Percentiles rank a stretch among this genome's conserved stretches.
phyloP scores from a whole-genome alignment of 2,329 filamentous ascomycete species.

The Colletotrichum sp. region DNA sequence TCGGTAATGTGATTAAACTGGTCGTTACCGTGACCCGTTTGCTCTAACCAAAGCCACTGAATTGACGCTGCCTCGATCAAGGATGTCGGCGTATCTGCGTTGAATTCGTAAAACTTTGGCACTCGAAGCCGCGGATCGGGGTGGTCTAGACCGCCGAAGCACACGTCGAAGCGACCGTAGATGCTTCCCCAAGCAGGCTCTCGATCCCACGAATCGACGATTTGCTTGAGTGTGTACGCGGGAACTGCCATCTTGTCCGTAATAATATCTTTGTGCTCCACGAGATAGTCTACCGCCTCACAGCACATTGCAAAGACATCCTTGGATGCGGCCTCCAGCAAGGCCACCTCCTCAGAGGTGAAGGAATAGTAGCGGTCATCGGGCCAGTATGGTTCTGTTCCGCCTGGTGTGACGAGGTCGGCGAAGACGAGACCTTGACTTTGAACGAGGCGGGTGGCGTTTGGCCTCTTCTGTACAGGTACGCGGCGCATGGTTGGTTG shows the following conservation, averaged over 20 bases:
- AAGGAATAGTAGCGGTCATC: conserved; percentile 9
- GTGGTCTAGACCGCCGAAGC: background rate
- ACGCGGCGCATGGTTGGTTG: background rate
- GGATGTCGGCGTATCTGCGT: background rate
- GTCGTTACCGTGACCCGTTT: background rate
- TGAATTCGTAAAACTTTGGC: conserved; percentile 5
- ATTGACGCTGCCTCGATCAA: background rate
- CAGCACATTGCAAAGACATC: conserved; percentile 6
- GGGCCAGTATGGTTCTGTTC: background rate
- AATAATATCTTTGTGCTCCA: background rate
- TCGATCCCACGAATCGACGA: background rate
- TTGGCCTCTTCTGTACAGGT: background rate
- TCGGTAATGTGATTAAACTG: background rate
- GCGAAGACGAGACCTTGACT: background rate
- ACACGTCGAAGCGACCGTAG: conserved; percentile 3
- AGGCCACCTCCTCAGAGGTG: background rate
- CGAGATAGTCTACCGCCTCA: background rate
- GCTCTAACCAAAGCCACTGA: background rate
- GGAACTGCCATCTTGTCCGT: background rate
- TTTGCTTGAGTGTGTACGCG: background rate
- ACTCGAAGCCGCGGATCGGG: background rate
- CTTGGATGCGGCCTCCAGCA: background rate
- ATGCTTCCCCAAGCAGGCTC: conserved; percentile 5
- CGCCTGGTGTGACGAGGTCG: background rate
- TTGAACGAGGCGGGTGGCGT: background rate